These are phyloP conservation scores for Plasmodium coatneyi DNA, from an alignment of 169 alveolate genomes.

Conservation along the genomic window DNA sequence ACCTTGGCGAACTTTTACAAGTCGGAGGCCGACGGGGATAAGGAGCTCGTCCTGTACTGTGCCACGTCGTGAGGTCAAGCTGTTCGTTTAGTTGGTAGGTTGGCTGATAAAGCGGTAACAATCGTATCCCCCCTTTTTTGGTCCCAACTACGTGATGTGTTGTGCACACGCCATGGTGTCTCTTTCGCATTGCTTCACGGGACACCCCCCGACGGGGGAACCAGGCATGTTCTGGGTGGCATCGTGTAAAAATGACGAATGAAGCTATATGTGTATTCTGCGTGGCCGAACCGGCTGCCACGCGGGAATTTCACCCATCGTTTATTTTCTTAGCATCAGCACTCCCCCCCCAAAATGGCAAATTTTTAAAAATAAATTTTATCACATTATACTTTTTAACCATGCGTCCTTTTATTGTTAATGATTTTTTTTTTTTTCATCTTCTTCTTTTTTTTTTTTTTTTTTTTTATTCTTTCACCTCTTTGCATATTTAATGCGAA, in stretches of 20 bases:
- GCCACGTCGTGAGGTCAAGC: slow-evolving; percentile 22
- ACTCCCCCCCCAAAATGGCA: not conserved
- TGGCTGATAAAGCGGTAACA: no score
- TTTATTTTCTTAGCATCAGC: not conserved
- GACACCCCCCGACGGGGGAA: not conserved
- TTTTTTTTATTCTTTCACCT: not conserved
- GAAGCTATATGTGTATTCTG: not conserved
- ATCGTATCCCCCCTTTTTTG: not conserved
- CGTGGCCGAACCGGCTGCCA: not conserved
- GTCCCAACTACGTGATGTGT: not conserved
- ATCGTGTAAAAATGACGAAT: not conserved
- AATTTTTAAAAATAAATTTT: not conserved
- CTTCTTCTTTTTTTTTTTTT: not conserved
- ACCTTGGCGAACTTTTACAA: slow-evolving; percentile 22
- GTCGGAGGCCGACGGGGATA: slow-evolving; percentile 39
- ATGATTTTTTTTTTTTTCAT: not conserved
- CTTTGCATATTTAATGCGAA: not conserved
- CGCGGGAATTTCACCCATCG: not conserved
- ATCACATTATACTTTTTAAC: not conserved
- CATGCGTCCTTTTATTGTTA: not conserved
- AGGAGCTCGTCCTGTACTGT: slow-evolving; percentile 50
- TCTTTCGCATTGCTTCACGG: not conserved
- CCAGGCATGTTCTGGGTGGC: not conserved
- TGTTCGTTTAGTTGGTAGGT: not conserved
- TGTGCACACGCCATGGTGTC: not conserved